Percentiles rank a stretch among this genome's conserved stretches.
Conservation (phyloP, 257 asterid genomes). For the Handroanthus guayacan region DNA sequence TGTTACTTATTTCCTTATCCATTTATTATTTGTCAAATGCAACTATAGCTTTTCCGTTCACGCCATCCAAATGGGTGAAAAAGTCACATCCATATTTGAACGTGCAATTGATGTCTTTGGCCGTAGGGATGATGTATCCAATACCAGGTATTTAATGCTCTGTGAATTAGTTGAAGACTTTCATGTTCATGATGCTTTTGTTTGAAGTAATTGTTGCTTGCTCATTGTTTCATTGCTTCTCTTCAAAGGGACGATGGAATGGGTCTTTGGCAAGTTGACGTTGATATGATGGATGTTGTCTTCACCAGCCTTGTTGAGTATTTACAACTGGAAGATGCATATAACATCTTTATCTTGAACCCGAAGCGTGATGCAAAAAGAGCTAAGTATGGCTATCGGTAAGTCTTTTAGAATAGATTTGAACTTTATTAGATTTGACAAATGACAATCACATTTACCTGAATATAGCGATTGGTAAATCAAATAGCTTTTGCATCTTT, state of each 20-base stretch:
- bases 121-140: conserved; percentile 71
- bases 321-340: conserved; percentile 84
- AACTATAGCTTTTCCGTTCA: conserved; percentile 89
- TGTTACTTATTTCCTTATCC: conserved; percentile 2
- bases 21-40: conserved; percentile 38
- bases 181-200: background rate
- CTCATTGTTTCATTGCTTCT: conserved; percentile 38
- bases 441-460: too few relatives aligned
- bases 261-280: conserved; percentile 93
- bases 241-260: conserved; percentile 64
- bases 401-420: conserved; percentile 32
- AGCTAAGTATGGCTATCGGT: conserved; percentile 93
- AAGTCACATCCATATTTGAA: conserved; percentile 88
- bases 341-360: conserved; percentile 86
- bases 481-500: conserved; percentile 25
- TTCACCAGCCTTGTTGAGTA: conserved; percentile 92
- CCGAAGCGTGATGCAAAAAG: conserved; percentile 76
- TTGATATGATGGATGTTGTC: conserved; percentile 85
- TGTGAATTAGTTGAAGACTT: conserved; percentile 25
- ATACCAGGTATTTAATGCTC: conserved; percentile 56
- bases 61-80: conserved; percentile 96
- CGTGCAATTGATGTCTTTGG: conserved; percentile 88
- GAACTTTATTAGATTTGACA: too few relatives aligned
- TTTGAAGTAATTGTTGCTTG: conserved; percentile 26
- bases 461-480: too few relatives aligned